Evolutionary conservation across 2,329 filamentous ascomycete genomes (phyloP).

Genomic region (Penicillium sp.): DNA sequence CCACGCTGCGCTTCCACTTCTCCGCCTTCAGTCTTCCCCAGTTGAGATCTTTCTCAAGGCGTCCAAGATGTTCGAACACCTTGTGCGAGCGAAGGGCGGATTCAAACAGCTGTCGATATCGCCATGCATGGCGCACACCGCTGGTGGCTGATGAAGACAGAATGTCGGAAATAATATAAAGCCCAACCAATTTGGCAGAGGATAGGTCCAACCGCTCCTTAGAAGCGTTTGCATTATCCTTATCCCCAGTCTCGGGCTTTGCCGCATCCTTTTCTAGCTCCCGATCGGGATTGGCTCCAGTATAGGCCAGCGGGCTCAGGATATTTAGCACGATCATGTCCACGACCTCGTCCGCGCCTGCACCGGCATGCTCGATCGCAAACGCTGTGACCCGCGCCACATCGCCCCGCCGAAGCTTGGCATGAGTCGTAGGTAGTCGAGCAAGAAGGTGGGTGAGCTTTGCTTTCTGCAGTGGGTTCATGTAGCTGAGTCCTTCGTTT

Average conservation of each 20-base stretch:
- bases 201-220: conserved; percentile 62
- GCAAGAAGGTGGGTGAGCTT: conserved; percentile 81
- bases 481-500: conserved; percentile 59
- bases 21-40: conserved; percentile 82
- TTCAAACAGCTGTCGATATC: conserved; percentile 79
- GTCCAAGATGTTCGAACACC: conserved; percentile 72
- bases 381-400: conserved; percentile 83
- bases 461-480: conserved; percentile 79
- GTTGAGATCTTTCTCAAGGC: conserved; percentile 65
- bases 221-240: conserved; percentile 32
- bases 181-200: conserved; percentile 69
- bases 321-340: conserved; percentile 82
- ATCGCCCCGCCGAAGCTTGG: conserved; percentile 75
- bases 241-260: conserved; percentile 37
- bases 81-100: conserved; percentile 63
- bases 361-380: conserved; percentile 80
- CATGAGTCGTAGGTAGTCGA: conserved; percentile 71
- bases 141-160: conserved; percentile 73
- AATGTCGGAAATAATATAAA: conserved; percentile 79
- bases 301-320: conserved; percentile 69
- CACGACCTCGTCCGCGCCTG: conserved; percentile 87
- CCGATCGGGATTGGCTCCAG: conserved; percentile 62
- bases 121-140: conserved; percentile 79
- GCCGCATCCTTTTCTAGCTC: conserved; percentile 31
- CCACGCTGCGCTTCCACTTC: conserved; percentile 77